Evolutionary conservation across 495 filamentous ascomycete genomes (phyloP), one percentile per base, ranked within the genome.

Genomic region (Hyaloscypha bicolor): DNA sequence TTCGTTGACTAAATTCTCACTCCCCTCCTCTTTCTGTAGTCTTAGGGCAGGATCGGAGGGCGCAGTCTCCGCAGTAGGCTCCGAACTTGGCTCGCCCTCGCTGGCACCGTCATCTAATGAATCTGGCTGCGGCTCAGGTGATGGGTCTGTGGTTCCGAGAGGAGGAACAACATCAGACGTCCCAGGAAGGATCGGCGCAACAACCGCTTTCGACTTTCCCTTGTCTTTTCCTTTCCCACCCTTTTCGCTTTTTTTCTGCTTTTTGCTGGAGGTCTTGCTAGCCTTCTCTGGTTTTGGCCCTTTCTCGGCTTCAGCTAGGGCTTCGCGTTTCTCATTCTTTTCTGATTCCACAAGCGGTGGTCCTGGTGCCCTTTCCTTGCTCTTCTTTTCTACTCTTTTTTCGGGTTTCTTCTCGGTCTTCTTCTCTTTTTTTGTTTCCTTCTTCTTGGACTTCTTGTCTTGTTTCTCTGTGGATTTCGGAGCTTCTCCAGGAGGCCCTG

Each of bases 401-500:
- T 14, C 52, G 33, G 22, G 45, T 22, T 61, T 69, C 61, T 69
- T 69, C 53, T 25, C 62, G 11, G 39, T 22, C 57, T 65, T 69
- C 21, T 64, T 58, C 42, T 58, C 55, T 39, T 63, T 58, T 19
- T 48, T 58, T 9, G 56, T 22, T 12, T 37, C 58, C n/a, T 61
- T 61, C 25, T 65, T 56, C 29, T 53, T 35, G 6, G 35, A 30
- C 22, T 65, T 65, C 55, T 59, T 60, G 32, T 65, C 55, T 29
- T 67, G 61, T 21, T 19, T 60, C 65, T 67, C 37, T 75, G 68
- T 12, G 64, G 30, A 48, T 76, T 73, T 30, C 70, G 67, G 62
- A 45, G 55, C 30, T 59, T 37, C 21, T 61, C 58, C n/a, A 9
- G 59, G 59, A 30, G 59, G 21, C 8, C 33, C 55, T 14, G 58